Conservation (phyloP, 2,329 filamentous ascomycete genomes). For the Penicillium sp. region DNA sequence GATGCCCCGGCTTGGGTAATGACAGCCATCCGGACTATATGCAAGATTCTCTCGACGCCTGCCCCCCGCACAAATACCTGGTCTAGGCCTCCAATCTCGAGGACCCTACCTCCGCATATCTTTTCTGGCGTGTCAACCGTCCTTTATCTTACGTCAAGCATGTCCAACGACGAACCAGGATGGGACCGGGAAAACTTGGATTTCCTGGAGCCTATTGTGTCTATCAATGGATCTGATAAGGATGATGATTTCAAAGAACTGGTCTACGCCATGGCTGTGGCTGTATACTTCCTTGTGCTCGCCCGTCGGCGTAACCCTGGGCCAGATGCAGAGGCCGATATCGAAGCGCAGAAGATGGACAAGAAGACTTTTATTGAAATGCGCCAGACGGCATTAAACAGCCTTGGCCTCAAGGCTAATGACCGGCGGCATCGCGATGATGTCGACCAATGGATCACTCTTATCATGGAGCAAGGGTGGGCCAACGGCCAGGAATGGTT, state of each 20-base stretch:
- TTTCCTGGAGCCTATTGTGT: constrained; percentile 40
- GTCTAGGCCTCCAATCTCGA: constrained; percentile 39
- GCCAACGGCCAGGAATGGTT: constrained; percentile 67
- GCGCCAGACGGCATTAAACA: constrained; percentile 38
- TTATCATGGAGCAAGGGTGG: constrained; percentile 52
- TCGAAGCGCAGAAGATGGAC: constrained; percentile 35
- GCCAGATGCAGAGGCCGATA: constrained; percentile 8
- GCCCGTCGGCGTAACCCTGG: constrained; percentile 49
- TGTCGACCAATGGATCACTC: constrained; percentile 61
- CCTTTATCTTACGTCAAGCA: constrained; percentile 46
- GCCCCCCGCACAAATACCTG: constrained; percentile 36
- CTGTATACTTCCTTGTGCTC: constrained; percentile 46
- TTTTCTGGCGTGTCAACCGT: constrained; percentile 67
- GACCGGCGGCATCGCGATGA: constrained; percentile 47
- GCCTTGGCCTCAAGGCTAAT: constrained; percentile 37
- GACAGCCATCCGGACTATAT: constrained; percentile 64
- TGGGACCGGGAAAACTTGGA: constrained; percentile 39
- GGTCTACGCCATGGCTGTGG: constrained; percentile 40
- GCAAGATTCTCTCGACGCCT: constrained; percentile 59
- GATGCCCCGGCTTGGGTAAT: constrained; percentile 65
- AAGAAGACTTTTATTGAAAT: constrained; percentile 44
- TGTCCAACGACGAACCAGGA: constrained; percentile 49
- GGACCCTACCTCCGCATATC: constrained; percentile 66
- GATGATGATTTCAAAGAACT: constrained; percentile 46
- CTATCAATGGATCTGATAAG: constrained; percentile 46